Evolutionary conservation across 441 rosid genomes (phyloP), one percentile per base, ranked within the genome.

Genomic region (Iberis amara): DNA sequence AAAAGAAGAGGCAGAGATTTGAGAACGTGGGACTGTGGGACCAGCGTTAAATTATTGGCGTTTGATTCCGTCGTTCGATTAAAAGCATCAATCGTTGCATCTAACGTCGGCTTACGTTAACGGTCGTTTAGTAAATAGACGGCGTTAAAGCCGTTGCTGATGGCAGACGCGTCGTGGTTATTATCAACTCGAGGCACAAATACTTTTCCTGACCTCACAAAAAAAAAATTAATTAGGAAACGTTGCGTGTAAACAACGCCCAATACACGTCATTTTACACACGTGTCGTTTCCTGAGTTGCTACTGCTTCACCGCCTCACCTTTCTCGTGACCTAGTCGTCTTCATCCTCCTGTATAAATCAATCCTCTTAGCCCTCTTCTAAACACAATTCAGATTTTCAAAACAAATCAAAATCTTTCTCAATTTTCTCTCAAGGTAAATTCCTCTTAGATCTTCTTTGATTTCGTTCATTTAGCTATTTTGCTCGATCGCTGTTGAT

Each of bases 281-380:
- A 66, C 69, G 68, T 64, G 73, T 40, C 65, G 0, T 0, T 0
- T 2, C 3, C 0, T 41, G 0, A n/a, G 24, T 68, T 13, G 64
- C 0, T 39, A 32, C 8, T 13, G 8, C 7, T 62, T 39, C 43
- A 62, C 46, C 43, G 52, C 57, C 50, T 24, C 8, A 35, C 24
- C 9, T 49, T 48, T 33, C 45, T 61, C 59, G 57, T 57, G 69
- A 68, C 70, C 39, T 1, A 63, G 54, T 50, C 58, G 0, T 45
- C 39, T 26, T 63, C 47, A 10, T 33, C 38, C 11, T 33, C 9
- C 10, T 10, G 11, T 33, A 33, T 33, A 33, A 33, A 33, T 33
- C 5, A 33, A 33, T 8, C 38, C 11, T 6, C 4, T 10, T 8
- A 1, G 11, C 11, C 11, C 7, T 10, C 11, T 33, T 33, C 38